These are phyloP conservation scores for Immersiporthe knoxdaviesiana DNA, from an alignment of 2,329 filamentous ascomycete genomes.

Conservation along the genomic window DNA sequence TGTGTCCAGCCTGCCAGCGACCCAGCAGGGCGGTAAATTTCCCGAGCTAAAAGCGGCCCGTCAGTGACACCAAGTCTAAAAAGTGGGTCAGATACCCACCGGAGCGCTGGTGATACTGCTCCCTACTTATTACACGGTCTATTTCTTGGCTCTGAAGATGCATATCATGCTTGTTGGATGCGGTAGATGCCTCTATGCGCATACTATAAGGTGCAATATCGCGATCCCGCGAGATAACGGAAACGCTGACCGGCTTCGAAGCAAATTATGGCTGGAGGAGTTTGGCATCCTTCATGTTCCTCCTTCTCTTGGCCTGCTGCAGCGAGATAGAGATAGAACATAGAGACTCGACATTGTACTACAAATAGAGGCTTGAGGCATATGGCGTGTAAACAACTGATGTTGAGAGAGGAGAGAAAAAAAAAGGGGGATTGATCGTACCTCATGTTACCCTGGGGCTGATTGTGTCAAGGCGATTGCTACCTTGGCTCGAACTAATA, in stretches of 20 bases:
- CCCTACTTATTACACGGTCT: neutral
- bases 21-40: constrained; percentile 14
- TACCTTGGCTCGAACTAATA: too few species aligned
- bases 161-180: neutral
- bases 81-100: neutral
- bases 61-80: constrained; percentile 17
- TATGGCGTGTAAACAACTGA: neutral
- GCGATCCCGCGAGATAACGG: neutral
- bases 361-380: neutral
- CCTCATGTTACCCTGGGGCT: neutral
- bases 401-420: neutral
- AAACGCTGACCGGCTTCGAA: neutral
- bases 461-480: too few species aligned
- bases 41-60: constrained; percentile 18
- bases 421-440: neutral
- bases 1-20: neutral
- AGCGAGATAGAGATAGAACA: neutral
- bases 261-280: too few species aligned
- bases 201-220: neutral
- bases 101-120: neutral
- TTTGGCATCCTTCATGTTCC: neutral
- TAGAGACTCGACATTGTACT: neutral
- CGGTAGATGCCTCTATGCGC: neutral
- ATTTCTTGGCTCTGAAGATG: neutral
- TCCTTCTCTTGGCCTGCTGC: neutral